Base-by-base conservation (phyloP, 2,329 filamentous ascomycete species). In the Zymoseptoria tritici region DNA sequence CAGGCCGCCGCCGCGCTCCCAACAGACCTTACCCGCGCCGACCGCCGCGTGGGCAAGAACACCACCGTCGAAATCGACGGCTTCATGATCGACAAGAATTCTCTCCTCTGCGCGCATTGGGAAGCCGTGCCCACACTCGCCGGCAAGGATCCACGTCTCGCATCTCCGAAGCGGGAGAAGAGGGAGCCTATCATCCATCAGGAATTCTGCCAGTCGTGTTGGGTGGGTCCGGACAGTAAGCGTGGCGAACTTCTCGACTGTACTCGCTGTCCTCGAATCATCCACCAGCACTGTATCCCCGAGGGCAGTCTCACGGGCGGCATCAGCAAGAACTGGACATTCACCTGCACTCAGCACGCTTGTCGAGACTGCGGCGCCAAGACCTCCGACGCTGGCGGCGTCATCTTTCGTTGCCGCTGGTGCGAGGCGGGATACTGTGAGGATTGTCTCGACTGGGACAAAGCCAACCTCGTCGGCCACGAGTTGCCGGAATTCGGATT, bases 361-460 rank as follows among this genome's bases (percentile, higher is more conserved):
- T 86, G 83, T 62, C 70, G 65, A 2, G 77, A 81, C 49, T 86
- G 83, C 60, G 71, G 72, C 1, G 81, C 81, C 65, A 80, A 79
- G 58, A 82, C 81, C 0, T 70, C 70, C 0, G 76, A 80, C 36
- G 78, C 77, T 2, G 79, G 79, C 1, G 79, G 78, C 11, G 70
- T 81, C 59, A 74, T 81, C 24, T 80, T 78, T 67, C 76, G 80
- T 21, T 85, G 83, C 66, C 75, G 80, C 8, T 83, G 77, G 75
- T 86, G 83, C 62, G 77, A 80, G 26, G 71, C 72, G 2, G 82
- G 79, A 0, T 85, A 77, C 64, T 86, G 83, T 65, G 83, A 86
- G 58, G 80, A 84, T 52, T 85, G 83, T 65, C 67, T 85, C 0
- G 77, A 84, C 54, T 84, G 80, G 72, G 75, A 80, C 3, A 72